Base-by-base conservation (phyloP, 176 grass and related monocot species). In the Oryza punctata region DNA sequence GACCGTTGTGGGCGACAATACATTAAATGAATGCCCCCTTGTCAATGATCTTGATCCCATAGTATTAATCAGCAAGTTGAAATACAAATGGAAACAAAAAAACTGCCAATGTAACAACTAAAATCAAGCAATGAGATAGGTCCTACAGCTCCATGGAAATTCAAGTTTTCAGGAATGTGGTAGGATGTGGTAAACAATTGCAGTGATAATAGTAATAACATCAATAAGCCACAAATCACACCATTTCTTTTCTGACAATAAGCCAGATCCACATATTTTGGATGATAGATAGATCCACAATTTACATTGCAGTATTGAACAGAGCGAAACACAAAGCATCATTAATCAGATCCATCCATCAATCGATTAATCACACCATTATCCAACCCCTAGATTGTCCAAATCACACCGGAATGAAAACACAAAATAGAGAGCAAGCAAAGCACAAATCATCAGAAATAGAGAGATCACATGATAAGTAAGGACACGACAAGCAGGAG, bases 351-450 rank as follows among this genome's bases (percentile, higher is more conserved):
- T 77, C 65, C 66, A 75, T 67, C 21, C 30, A 76, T 85, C 46
- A 80, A 80, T 73, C 29, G 44, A 75, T 50, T 83, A 88, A 89
- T 85, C 77, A 89, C 76, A 80, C 69, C 64, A 81, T 70, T 65
- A 90, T 78, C 84, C 61, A 90, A 86, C 83, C 84, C 78, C 88
- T 90, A 90, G 67, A 10, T 5, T n/a, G 26, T 84, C 44, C 30
- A 60, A 23, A 67, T 28, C 44, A 67, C 32, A 72, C 59, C 60
- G 60, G 60, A 73, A 82, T 26, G 12, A 80, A 79, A 44, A 78
- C 45, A 79, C 30, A 67, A 46, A 16, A 57, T 2, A 37, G 0
- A 73, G 16, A 24, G 4, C 18, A 23, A 77, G 11, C 46, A n/a
- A 70, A 3, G 61, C n/a, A n/a, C 44, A 67, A 75, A 83, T 66